Conservation (phyloP, 768 basidiomycete species). For the Mycena leptocephala region DNA sequence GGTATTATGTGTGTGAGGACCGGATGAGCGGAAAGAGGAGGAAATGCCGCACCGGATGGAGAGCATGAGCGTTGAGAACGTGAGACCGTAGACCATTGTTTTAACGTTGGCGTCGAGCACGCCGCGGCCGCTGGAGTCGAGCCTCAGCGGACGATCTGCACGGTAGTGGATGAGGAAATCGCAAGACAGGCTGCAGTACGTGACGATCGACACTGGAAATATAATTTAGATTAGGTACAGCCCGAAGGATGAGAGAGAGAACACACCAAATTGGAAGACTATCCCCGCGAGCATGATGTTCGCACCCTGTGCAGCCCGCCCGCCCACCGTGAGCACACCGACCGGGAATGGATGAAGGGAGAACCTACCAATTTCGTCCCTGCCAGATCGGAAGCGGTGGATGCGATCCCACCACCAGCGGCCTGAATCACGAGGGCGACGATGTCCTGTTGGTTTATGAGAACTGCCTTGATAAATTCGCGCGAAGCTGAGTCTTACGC, state of each 20-base stretch:
- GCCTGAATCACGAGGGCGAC: background rate
- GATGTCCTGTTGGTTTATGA: background rate
- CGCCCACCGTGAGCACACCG: too few relatives aligned
- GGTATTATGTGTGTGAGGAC: background rate
- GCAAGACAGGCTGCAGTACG: background rate
- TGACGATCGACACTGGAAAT: background rate
- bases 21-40: background rate
- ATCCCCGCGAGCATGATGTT: constrained; percentile 33
- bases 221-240: too few relatives aligned
- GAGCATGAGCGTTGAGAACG: constrained; percentile 5
- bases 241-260: too few relatives aligned
- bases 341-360: too few relatives aligned
- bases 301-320: background rate
- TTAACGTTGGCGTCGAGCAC: background rate
- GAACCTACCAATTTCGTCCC: background rate
- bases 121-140: background rate
- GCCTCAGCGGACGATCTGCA: background rate
- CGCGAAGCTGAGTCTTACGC: background rate
- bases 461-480: background rate
- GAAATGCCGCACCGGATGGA: background rate
- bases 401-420: background rate
- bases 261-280: constrained; percentile 15
- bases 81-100: background rate
- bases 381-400: background rate
- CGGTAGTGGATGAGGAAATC: background rate